phyloP scores from a whole-genome alignment of 352 stramenopile genomes.

The Hyaloperonospora brassicae region DNA sequence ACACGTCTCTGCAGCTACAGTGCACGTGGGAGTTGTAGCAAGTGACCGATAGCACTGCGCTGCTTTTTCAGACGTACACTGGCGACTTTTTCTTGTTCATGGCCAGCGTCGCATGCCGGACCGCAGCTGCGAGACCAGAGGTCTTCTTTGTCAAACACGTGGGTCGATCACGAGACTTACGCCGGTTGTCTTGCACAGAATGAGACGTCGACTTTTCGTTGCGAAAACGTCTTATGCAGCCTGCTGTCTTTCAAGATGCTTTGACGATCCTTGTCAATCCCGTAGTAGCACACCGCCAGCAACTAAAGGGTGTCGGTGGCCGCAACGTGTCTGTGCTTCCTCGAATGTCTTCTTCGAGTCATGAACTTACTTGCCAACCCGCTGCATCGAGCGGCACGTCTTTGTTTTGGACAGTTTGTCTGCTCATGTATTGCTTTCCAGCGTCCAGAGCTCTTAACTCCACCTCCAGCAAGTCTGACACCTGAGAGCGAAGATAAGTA shows the following conservation, averaged over 20 bases:
- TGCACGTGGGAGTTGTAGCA: slow-evolving; percentile 6
- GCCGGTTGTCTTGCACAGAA: slow-evolving; percentile 9
- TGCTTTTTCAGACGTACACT: neutral
- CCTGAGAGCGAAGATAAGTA: slow-evolving; percentile 18
- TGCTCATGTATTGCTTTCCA: slow-evolving; percentile 73
- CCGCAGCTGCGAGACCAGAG: too few species aligned
- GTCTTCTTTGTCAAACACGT: too few species aligned
- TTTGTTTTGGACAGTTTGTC: slow-evolving; percentile 40
- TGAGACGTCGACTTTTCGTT: slow-evolving; percentile 13
- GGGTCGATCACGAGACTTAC: too few species aligned
- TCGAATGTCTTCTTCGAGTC: slow-evolving; percentile 26
- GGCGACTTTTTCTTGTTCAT: neutral
- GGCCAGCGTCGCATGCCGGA: neutral
- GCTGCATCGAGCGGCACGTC: slow-evolving; percentile 19
- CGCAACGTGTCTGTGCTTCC: slow-evolving; percentile 11
- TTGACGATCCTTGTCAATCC: slow-evolving; percentile 2
- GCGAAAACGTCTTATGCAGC: slow-evolving; percentile 10
- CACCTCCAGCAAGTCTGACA: slow-evolving; percentile 1
- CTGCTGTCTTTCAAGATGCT: slow-evolving; percentile 19
- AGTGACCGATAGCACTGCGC: too few species aligned
- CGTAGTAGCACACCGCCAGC: slow-evolving; percentile 5
- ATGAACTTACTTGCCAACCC: slow-evolving; percentile 32
- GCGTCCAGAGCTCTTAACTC: slow-evolving; percentile 26
- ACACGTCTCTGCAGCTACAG: slow-evolving; percentile 29
- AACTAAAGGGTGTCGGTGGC: slow-evolving; percentile 5